Percentiles rank a stretch among this genome's conserved stretches.
Evolutionary conservation across 1,284 basidiomycete species (phyloP).

Genomic region (Hymenochaete sp.): DNA sequence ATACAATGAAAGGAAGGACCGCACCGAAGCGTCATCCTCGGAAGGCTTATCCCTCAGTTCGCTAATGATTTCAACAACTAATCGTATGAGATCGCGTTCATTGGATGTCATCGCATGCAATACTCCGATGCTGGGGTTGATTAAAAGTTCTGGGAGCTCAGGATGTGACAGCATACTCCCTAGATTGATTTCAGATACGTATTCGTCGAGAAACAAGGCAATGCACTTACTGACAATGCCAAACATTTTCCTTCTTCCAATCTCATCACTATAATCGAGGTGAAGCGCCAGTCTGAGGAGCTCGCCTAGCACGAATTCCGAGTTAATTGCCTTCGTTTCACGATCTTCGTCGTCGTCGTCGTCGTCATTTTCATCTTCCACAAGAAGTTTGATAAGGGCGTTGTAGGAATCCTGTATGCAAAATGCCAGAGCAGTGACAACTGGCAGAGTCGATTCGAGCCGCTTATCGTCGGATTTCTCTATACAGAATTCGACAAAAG

Average conservation of each 20-base stretch:
- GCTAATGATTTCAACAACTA: slow-evolving; percentile 90
- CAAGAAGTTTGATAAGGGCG: slow-evolving; percentile 40
- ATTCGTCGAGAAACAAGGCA: slow-evolving; percentile 24
- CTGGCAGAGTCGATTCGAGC: slow-evolving; percentile 74
- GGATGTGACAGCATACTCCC: slow-evolving; percentile 84
- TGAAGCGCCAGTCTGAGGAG: slow-evolving; percentile 76
- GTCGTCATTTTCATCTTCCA: slow-evolving; percentile 37
- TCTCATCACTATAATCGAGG: slow-evolving; percentile 91
- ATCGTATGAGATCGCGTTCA: slow-evolving; percentile 86
- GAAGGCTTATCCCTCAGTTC: slow-evolving; percentile 65
- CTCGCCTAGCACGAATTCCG: slow-evolving; percentile 75
- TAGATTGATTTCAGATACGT: slow-evolving; percentile 26
- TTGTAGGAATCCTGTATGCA: slow-evolving; percentile 78
- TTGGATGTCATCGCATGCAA: slow-evolving; percentile 75
- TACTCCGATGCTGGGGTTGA: slow-evolving; percentile 81
- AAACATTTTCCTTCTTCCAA: slow-evolving; percentile 89
- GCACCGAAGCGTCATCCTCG: slow-evolving; percentile 34
- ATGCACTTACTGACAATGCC: slow-evolving; percentile 78
- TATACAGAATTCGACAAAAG: slow-evolving; percentile 78
- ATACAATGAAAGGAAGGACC: slow-evolving; percentile 5
- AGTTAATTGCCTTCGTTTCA: slow-evolving; percentile 52
- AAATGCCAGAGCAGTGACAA: slow-evolving; percentile 86
- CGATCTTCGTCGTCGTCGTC: slow-evolving; percentile 33
- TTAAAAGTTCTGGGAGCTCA: slow-evolving; percentile 68
- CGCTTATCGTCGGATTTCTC: slow-evolving; percentile 54